A percentile compares a stretch with the other conserved stretches of the same genome.
phyloP scores from a whole-genome alignment of 805 yeast genomes.

The Saturnispora besseyi region DNA sequence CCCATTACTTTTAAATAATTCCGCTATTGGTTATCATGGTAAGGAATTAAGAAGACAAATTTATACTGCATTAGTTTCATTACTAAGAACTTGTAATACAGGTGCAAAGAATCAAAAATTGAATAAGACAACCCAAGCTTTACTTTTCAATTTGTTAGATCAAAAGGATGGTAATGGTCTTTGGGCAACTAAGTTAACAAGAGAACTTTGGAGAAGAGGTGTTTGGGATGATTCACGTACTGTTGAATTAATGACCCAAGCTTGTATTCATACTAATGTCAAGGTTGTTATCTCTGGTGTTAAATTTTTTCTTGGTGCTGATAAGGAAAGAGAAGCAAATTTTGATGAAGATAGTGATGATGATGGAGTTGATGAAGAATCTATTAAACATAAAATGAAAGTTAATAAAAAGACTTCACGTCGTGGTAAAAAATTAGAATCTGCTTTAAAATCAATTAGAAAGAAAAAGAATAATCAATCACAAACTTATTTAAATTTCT shows the following conservation, averaged over 20 bases:
- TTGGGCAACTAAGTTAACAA: conserved; percentile 92
- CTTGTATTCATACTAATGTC: conserved; percentile 77
- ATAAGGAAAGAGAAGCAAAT: conserved; percentile 82
- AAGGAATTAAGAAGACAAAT: conserved; percentile 77
- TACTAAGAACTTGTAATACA: conserved; percentile 74
- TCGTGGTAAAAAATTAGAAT: conserved; percentile 71
- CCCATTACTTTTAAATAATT: conserved; percentile 57
- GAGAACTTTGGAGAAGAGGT: conserved; percentile 96
- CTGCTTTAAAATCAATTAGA: conserved; percentile 60
- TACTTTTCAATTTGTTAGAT: conserved; percentile 78
- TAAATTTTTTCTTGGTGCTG: conserved; percentile 88
- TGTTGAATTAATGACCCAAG: conserved; percentile 96
- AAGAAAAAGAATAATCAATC: conserved; percentile 49
- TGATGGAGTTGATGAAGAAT: conserved; percentile 59
- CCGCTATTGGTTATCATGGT: conserved; percentile 54
- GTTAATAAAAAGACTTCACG: conserved; percentile 77
- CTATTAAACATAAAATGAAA: conserved; percentile 70
- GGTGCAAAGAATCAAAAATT: conserved; percentile 87
- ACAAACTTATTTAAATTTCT: conserved; percentile 73
- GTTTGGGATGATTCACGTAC: conserved; percentile 97
- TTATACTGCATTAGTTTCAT: conserved; percentile 66
- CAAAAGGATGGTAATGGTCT: conserved; percentile 70
- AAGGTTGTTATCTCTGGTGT: conserved; percentile 90
- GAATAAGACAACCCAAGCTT: conserved; percentile 84
- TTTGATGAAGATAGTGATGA: conserved; percentile 61